A percentile compares a stretch with the other conserved stretches of the same genome.
Evolutionary conservation across 495 filamentous ascomycete species (phyloP).

Genomic region (Trichoderma erinaceum): DNA sequence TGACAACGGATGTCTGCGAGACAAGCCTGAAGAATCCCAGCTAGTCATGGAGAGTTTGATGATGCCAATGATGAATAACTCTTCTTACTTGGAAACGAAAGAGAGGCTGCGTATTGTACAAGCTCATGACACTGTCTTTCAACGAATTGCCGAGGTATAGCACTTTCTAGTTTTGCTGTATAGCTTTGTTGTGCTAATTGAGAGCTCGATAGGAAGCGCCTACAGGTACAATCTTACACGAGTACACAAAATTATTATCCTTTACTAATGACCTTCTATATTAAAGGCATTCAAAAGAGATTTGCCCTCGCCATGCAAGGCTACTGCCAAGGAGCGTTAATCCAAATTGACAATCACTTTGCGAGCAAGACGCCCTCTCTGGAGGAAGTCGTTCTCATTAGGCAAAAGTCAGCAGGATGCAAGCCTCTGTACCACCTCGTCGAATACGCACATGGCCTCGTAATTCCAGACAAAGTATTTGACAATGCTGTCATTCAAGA

Average conservation of each 20-base stretch:
- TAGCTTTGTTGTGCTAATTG: not conserved
- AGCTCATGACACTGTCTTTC: not conserved
- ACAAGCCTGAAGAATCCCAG: slow-evolving; percentile 24
- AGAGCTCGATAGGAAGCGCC: not conserved
- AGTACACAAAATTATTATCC: not conserved
- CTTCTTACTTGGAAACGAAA: not conserved
- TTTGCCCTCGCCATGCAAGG: slow-evolving; percentile 25
- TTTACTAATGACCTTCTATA: not conserved
- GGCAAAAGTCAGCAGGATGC: slow-evolving; percentile 27
- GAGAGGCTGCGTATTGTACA: slow-evolving; percentile 6
- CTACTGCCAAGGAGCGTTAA: slow-evolving; percentile 27
- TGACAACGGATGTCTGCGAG: slow-evolving; percentile 27
- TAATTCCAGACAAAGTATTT: slow-evolving; percentile 29
- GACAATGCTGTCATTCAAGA: slow-evolving; percentile 26
- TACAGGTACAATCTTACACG: not conserved
- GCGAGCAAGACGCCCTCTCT: slow-evolving; percentile 19
- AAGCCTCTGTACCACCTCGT: slow-evolving; percentile 30
- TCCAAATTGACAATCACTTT: slow-evolving; percentile 24
- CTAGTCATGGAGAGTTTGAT: slow-evolving; percentile 23
- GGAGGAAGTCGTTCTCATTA: slow-evolving; percentile 24
- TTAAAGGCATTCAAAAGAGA: slow-evolving; percentile 23
- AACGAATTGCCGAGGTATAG: not conserved
- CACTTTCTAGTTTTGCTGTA: not conserved
- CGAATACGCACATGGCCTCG: slow-evolving; percentile 30
- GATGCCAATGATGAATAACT: slow-evolving; percentile 20